Evolutionary conservation across 1,139 yeast genomes (phyloP).

Genomic region (Saccharomyces hybrid): DNA sequence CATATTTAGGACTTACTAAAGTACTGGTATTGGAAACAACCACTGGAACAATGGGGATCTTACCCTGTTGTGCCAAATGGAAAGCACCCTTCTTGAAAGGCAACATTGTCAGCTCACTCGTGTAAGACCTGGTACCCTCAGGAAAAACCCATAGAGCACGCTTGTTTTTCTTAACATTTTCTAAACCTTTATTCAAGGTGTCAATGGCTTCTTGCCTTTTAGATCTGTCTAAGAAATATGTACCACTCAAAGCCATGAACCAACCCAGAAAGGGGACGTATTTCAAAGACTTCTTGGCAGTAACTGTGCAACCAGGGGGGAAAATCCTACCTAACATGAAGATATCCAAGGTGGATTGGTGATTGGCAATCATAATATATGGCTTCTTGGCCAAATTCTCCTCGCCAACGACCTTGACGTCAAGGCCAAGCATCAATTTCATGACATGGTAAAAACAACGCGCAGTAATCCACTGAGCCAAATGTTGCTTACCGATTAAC

Average conservation of each 20-base stretch:
- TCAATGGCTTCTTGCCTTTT: conserved; percentile 67
- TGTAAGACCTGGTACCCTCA: conserved; percentile 89
- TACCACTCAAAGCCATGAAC: conserved; percentile 89
- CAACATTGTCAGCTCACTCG: conserved; percentile 56
- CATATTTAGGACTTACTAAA: conserved; percentile 51
- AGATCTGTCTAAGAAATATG: conserved; percentile 84
- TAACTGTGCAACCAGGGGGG: conserved; percentile 85
- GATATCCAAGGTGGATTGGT: conserved; percentile 85
- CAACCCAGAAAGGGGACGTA: conserved; percentile 92
- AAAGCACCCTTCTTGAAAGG: conserved; percentile 97
- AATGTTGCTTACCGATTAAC: conserved; percentile 62
- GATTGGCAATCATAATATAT: conserved; percentile 80
- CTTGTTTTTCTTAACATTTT: conserved; percentile 48
- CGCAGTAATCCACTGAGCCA: conserved; percentile 89
- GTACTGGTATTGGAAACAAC: conserved; percentile 81
- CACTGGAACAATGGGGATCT: conserved; percentile 79
- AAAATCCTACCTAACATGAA: conserved; percentile 72
- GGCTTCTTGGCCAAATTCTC: conserved; percentile 52
- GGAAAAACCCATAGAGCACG: conserved; percentile 83
- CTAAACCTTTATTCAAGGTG: conserved; percentile 64
- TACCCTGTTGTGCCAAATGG: conserved; percentile 91
- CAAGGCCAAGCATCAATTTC: conserved; percentile 58
- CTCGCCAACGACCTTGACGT: conserved; percentile 58
- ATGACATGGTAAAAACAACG: conserved; percentile 63
- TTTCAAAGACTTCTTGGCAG: conserved; percentile 79